Evolutionary conservation across 768 basidiomycete species (phyloP).

Genomic region (Coprinopsis sp.): DNA sequence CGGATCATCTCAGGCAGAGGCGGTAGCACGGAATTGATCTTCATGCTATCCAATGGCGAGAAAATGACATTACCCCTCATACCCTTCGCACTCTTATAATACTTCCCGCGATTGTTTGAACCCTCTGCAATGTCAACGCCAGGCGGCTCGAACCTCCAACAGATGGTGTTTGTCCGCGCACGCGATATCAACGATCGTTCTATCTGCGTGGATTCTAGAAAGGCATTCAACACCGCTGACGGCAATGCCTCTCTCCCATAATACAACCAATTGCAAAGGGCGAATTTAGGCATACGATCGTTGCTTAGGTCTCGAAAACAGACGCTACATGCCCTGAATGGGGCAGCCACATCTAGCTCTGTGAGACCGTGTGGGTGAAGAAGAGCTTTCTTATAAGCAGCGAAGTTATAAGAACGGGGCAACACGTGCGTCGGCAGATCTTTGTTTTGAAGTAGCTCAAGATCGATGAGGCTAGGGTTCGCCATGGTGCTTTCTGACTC

Average conservation of each 20-base stretch:
- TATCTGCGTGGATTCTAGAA: neutral
- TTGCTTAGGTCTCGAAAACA: neutral
- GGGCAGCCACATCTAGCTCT: too few species aligned
- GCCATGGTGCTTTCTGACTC: too few species aligned
- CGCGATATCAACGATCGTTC: constrained; percentile 5
- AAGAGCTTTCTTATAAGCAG: too few species aligned
- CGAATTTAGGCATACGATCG: constrained; percentile 21
- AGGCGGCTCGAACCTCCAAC: constrained; percentile 3
- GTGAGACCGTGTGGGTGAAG: too few species aligned
- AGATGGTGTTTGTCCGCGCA: constrained; percentile 6
- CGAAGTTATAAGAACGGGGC: too few species aligned
- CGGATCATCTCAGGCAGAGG: neutral
- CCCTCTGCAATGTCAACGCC: too few species aligned
- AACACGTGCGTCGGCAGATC: too few species aligned
- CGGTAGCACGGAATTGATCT: constrained; percentile 5
- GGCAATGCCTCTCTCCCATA: constrained; percentile 13
- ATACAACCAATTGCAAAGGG: constrained; percentile 18
- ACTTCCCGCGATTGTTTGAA: neutral
- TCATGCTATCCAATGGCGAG: constrained; percentile 4
- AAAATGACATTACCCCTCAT: constrained; percentile 14
- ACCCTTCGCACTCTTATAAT: constrained; percentile 1
- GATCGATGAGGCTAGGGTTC: too few species aligned
- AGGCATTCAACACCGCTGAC: constrained; percentile 2
- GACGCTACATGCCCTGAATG: too few species aligned
- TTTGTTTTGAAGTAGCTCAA: too few species aligned